These are phyloP conservation scores for Brassica rapa DNA, from an alignment of 345 rosid species.

Conservation along the genomic window DNA sequence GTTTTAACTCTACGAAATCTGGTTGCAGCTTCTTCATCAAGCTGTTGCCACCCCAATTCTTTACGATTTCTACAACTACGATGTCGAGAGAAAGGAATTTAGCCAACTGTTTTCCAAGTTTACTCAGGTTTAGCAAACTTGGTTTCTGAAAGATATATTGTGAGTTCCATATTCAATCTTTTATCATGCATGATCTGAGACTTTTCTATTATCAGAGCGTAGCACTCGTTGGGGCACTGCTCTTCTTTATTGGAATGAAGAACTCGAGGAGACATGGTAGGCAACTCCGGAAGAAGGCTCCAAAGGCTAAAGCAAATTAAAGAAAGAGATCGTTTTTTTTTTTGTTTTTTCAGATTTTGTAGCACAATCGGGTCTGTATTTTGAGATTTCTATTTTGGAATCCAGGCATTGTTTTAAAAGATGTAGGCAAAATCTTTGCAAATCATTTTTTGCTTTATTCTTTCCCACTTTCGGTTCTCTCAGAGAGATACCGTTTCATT, in stretches of 20 bases:
- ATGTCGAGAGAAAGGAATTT: constrained; percentile 55
- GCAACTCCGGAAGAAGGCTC: constrained; percentile 60
- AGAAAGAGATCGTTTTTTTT: constrained; percentile 6
- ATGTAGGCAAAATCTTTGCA: constrained; percentile 10
- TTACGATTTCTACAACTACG: constrained; percentile 78
- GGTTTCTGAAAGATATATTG: not conserved
- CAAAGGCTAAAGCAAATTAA: constrained; percentile 58
- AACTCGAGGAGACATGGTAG: constrained; percentile 68
- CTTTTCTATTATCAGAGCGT: constrained; percentile 48
- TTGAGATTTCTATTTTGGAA: constrained; percentile 12
- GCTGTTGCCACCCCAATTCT: constrained; percentile 52
- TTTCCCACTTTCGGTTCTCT: constrained; percentile 10
- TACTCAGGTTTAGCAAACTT: constrained; percentile 54
- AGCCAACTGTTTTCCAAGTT: constrained; percentile 54
- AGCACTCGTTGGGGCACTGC: constrained; percentile 71
- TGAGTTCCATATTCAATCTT: not conserved
- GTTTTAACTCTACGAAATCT: not conserved
- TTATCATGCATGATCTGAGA: not conserved
- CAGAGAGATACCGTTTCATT: constrained; percentile 17
- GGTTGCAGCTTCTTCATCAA: constrained; percentile 64
- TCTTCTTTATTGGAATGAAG: constrained; percentile 78
- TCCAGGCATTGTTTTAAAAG: constrained; percentile 18
- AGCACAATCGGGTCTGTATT: constrained; percentile 17
- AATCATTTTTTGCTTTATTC: constrained; percentile 19
- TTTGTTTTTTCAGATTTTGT: constrained; percentile 12